A percentile compares a stretch with the other conserved stretches of the same genome.
These are phyloP conservation scores for Sorghum bicolor DNA, from an alignment of 176 grass and related monocot species.

Conservation along the genomic window Sorghum_bicolor_NCBIv3 NC_012870.2:9578501-9579000, in stretches of 20 bases:
- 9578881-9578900: neutral
- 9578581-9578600: constrained; percentile 14
- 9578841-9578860: neutral
- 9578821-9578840: too few species aligned
- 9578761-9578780: too few species aligned
- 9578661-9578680: neutral
- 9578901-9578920: neutral
- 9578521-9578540: too few species aligned
- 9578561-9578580: neutral
- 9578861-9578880: neutral
- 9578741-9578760: neutral
- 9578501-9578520: too few species aligned
- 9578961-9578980: neutral
- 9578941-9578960: neutral
- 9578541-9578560: too few species aligned
- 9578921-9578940: neutral
- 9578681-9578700: constrained; percentile 14
- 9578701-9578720: constrained; percentile 29
- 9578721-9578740: constrained; percentile 2
- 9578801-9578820: too few species aligned
- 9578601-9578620: neutral
- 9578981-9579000: neutral
- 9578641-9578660: too few species aligned
- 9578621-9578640: neutral
- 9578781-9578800: neutral